These are phyloP conservation scores for Anthracocystis panici-leucophaei DNA, from an alignment of 1,284 basidiomycete genomes.

Conservation along the genomic window DNA sequence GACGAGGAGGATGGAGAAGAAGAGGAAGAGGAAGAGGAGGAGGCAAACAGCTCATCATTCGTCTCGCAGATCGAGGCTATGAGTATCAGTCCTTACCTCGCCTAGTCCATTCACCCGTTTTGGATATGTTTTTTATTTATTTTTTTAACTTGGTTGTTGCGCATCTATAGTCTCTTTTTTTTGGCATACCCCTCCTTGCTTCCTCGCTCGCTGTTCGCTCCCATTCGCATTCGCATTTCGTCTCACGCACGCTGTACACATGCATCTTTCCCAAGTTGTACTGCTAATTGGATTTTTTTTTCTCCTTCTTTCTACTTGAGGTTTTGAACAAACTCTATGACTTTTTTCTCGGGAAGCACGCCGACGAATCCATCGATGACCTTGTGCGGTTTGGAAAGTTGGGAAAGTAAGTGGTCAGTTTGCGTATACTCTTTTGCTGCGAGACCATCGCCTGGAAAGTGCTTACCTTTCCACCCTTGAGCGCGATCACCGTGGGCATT, in stretches of 20 bases:
- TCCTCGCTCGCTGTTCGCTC: neutral
- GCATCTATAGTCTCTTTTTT: neutral
- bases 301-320: constrained; percentile 17
- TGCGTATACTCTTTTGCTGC: neutral
- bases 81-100: constrained; percentile 63
- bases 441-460: neutral
- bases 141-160: neutral
- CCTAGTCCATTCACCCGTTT: constrained; percentile 2
- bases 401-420: neutral
- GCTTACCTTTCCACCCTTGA: constrained; percentile 55
- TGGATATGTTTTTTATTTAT: neutral
- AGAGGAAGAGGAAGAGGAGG: constrained; percentile 29
- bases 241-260: neutral
- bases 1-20: constrained; percentile 12
- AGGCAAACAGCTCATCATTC: constrained; percentile 53
- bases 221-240: neutral
- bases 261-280: neutral
- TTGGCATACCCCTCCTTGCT: neutral
- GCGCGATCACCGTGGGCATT: constrained; percentile 58
- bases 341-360: constrained; percentile 54
- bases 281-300: too few species aligned
- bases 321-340: constrained; percentile 54
- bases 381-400: neutral
- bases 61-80: constrained; percentile 65
- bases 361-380: constrained; percentile 52